Conservation (phyloP, 73 alveolate genomes). For the Paramecium biaurelia region DNA sequence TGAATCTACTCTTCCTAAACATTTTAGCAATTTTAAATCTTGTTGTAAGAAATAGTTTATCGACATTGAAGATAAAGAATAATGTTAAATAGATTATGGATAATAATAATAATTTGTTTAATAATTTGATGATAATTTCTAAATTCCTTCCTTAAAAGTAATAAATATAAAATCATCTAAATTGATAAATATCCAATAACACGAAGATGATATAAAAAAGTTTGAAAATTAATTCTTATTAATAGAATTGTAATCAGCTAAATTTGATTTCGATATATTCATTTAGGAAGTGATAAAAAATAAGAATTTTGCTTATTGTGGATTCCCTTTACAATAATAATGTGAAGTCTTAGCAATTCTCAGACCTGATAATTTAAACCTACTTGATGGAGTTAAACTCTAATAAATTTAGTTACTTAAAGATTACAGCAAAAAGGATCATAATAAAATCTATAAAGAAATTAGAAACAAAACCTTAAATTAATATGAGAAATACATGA, state of each 20-base stretch:
- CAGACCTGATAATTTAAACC: background rate
- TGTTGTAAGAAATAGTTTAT: background rate
- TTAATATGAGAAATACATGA: background rate
- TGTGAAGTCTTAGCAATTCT: background rate
- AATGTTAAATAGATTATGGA: background rate
- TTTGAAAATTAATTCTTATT: background rate
- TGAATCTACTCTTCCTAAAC: slow-evolving; percentile 26
- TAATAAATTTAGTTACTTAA: background rate
- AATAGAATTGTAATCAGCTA: background rate
- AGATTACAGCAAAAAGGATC: background rate
- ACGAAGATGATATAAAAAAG: background rate
- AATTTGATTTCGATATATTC: background rate
- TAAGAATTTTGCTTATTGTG: slow-evolving; percentile 5
- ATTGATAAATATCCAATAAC: background rate
- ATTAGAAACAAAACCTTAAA: background rate
- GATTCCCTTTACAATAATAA: background rate
- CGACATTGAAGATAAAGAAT: background rate
- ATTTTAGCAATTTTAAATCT: slow-evolving; percentile 8
- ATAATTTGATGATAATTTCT: background rate
- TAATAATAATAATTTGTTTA: background rate
- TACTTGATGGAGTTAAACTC: background rate
- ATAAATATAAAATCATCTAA: background rate
- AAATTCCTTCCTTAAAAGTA: background rate
- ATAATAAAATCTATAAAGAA: background rate
- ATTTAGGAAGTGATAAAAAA: background rate